Evolutionary conservation across 495 filamentous ascomycete species (phyloP).

Genomic region (Sabuloglossum arenarium): DNA sequence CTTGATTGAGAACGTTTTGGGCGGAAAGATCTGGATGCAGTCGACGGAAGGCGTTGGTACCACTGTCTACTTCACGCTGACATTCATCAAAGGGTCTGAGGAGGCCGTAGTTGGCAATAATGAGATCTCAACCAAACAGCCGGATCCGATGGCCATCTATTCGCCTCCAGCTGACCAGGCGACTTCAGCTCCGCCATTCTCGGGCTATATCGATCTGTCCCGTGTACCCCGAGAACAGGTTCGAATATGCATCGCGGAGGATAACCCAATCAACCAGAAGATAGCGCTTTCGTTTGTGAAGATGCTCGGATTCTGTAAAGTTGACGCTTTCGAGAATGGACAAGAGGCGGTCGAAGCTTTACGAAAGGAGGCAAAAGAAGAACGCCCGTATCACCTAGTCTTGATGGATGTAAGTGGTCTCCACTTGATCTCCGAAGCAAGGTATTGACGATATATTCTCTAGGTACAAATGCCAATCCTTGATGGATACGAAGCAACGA

Average conservation of each 20-base stretch:
- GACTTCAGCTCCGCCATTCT: constrained; percentile 12
- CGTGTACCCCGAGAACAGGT: constrained; percentile 55
- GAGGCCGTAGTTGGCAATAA: constrained; percentile 16
- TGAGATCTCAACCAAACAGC: constrained; percentile 17
- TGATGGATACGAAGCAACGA: constrained; percentile 85
- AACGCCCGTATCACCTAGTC: constrained; percentile 55
- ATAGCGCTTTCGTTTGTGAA: constrained; percentile 80
- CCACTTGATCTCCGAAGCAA: not conserved
- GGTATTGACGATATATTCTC: not conserved
- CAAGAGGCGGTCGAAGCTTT: constrained; percentile 71
- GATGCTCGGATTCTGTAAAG: constrained; percentile 60
- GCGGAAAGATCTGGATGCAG: constrained; percentile 64
- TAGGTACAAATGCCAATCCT: constrained; percentile 64
- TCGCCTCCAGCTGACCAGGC: constrained; percentile 23
- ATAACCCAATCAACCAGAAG: constrained; percentile 80
- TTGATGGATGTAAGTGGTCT: constrained; percentile 55
- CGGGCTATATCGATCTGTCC: constrained; percentile 34
- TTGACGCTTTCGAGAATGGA: constrained; percentile 71
- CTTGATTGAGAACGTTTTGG: constrained; percentile 77
- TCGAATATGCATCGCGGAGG: constrained; percentile 74
- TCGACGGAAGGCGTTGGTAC: constrained; percentile 56
- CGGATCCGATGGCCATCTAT: constrained; percentile 33
- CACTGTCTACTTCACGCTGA: constrained; percentile 66
- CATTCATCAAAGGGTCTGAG: constrained; percentile 57
- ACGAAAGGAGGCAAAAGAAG: constrained; percentile 42